phyloP scores from a whole-genome alignment of 148 eudicot genomes.

The Suaeda aralocaspica region DNA sequence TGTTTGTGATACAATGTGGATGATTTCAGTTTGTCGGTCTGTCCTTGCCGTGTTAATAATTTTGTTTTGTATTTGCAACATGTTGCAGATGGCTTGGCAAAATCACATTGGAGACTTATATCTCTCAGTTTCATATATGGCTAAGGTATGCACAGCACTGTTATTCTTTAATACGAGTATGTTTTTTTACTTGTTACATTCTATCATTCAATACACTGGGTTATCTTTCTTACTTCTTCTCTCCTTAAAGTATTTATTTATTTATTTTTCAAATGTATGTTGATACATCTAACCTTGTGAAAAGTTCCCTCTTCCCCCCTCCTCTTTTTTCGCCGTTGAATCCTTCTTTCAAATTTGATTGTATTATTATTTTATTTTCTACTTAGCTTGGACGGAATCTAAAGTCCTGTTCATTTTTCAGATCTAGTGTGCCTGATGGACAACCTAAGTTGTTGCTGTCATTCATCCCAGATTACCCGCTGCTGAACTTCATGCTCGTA shows the following conservation, averaged over 20 bases:
- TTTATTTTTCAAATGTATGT: no score
- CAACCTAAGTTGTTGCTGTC: constrained; percentile 84
- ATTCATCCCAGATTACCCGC: constrained; percentile 70
- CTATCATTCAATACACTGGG: not conserved
- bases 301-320: not conserved
- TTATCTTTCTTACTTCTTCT: no score
- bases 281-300: not conserved
- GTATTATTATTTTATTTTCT: not conserved
- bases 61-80: constrained; percentile 8
- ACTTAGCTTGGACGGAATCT: not conserved
- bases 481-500: constrained; percentile 89
- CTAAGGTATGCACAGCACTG: constrained; percentile 51
- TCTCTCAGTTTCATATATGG: constrained; percentile 94
- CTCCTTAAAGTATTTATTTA: not conserved
- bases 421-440: constrained; percentile 85
- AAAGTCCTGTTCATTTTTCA: constrained; percentile 30
- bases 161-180: not conserved
- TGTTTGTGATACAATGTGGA: not conserved
- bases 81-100: constrained; percentile 89
- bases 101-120: constrained; percentile 91
- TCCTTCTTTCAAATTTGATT: not conserved
- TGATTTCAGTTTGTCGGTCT: not conserved
- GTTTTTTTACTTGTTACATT: not conserved
- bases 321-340: not conserved
- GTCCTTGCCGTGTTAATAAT: not conserved